Conservation (phyloP, 768 basidiomycete genomes). For the Boletus sp. region DNA sequence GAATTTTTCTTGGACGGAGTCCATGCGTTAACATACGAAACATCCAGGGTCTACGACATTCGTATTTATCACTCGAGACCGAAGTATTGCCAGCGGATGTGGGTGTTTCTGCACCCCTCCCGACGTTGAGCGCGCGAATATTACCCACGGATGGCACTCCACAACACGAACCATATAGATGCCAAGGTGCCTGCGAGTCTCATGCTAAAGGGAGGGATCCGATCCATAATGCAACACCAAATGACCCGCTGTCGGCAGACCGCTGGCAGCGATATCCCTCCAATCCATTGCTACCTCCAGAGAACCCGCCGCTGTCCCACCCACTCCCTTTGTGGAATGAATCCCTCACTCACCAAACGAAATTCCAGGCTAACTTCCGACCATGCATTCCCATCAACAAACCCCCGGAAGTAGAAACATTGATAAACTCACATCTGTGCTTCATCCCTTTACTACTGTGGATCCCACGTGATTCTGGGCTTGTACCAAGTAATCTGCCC, state of each 20-base stretch:
- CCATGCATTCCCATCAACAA: slow-evolving; percentile 25
- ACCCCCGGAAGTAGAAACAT: slow-evolving; percentile 42
- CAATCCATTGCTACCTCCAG: neutral
- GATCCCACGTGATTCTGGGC: slow-evolving; percentile 33
- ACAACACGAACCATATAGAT: neutral
- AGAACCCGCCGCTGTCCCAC: neutral
- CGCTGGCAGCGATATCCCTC: neutral
- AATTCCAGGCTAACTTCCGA: neutral
- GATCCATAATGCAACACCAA: neutral
- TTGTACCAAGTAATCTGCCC: slow-evolving; percentile 27
- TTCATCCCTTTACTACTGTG: slow-evolving; percentile 43
- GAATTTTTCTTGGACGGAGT: neutral
- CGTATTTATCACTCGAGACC: neutral
- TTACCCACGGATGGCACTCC: neutral
- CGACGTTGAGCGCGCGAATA: neutral
- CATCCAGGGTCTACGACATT: slow-evolving; percentile 2
- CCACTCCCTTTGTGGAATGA: neutral
- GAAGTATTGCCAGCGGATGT: neutral
- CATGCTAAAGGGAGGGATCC: neutral
- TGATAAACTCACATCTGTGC: slow-evolving; percentile 41
- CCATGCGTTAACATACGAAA: slow-evolving; percentile 9
- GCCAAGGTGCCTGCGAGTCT: neutral
- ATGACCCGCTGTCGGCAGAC: neutral
- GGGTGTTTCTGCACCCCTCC: neutral
- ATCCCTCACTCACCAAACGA: too few relatives aligned